Evolutionary conservation across 208 protist species (phyloP).

Genomic region (Leishmania arabica): DNA sequence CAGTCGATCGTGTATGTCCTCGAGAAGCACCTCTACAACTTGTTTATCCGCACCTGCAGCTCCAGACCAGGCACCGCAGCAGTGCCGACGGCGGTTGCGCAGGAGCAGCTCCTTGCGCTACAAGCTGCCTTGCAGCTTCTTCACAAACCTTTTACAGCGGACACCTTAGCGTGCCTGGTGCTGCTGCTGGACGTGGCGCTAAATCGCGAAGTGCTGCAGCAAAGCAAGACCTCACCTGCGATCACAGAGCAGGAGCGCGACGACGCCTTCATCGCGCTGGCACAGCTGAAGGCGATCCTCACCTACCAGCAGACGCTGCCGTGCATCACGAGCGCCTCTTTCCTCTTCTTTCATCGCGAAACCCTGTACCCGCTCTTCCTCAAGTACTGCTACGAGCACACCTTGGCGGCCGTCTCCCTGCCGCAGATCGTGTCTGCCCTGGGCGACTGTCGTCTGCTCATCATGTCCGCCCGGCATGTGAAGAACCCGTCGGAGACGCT

Average conservation of each 20-base stretch:
- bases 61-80: background rate
- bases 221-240: slow-evolving; percentile 1
- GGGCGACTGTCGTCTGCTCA: slow-evolving; percentile 47
- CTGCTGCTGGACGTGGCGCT: slow-evolving; percentile 66
- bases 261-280: slow-evolving; percentile 62
- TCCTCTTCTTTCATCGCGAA: slow-evolving; percentile 92
- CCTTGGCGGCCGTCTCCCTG: slow-evolving; percentile 58
- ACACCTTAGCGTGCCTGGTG: slow-evolving; percentile 61
- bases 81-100: background rate
- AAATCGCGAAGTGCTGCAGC: slow-evolving; percentile 34
- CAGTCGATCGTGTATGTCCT: slow-evolving; percentile 75
- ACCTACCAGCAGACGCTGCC: slow-evolving; percentile 52
- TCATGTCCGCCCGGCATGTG: slow-evolving; percentile 46
- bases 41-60: slow-evolving; percentile 37
- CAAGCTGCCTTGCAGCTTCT: slow-evolving; percentile 70
- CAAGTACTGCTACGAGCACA: slow-evolving; percentile 70
- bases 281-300: slow-evolving; percentile 69
- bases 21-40: slow-evolving; percentile 66
- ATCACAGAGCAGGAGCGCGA: slow-evolving; percentile 57
- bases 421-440: slow-evolving; percentile 77
- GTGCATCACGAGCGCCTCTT: slow-evolving; percentile 74
- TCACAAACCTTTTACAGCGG: slow-evolving; percentile 49
- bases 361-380: slow-evolving; percentile 87
- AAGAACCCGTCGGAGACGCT: slow-evolving; percentile 23
- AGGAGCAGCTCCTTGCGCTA: slow-evolving; percentile 69